Base-by-base conservation (phyloP, 148 eudicot species). In the Rhododendron kiyosumense region DNA sequence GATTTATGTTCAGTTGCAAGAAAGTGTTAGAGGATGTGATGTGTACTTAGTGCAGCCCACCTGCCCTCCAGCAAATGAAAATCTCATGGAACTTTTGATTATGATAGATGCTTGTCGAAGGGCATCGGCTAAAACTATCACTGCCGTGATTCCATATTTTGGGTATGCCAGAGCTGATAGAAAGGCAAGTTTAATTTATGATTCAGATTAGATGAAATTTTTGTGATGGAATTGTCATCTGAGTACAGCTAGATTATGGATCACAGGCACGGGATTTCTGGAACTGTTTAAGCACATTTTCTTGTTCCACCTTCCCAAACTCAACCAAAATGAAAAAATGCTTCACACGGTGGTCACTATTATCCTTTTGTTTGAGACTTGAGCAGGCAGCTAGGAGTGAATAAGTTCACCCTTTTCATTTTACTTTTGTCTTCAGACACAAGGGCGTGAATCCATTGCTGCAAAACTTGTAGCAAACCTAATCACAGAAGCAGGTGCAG, bases 101-200 rank as follows among this genome's bases (percentile, higher is more conserved):
- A 96, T 95, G 97, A 93, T 96, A 84, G 99, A 96, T 93, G 98
- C 99, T 85, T 96, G 99, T 85, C 88, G 98, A 77, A 94, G 99
- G 86, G 98, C 99, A 82, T 96, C 99, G 13, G 99, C 99, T 52
- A 96, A 96, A 84, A 95, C 88, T 83, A 96, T 96, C 81, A 95
- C 99, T 81, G 99, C 98, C 24, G 99, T 96, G 76, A 94, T 96
- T 83, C 99, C 99, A 36, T 96, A 96, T 88, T 96, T 96, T 88
- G 99, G 99, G 75, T 96, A 96, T 88, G 99, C 98, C 34, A 91
- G 99, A 90, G 99, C 99, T 89, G 99, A 96, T 89, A 92, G 98
- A 84, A 95, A 95, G 95, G 98, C 90, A 89, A 89, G 84, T 87
- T 80, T 38, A 30, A 75, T 26, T 46, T 28, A 54, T 2, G 14